Conservation (phyloP, 2,329 filamentous ascomycete genomes). For the Lojkania enalia region DNA sequence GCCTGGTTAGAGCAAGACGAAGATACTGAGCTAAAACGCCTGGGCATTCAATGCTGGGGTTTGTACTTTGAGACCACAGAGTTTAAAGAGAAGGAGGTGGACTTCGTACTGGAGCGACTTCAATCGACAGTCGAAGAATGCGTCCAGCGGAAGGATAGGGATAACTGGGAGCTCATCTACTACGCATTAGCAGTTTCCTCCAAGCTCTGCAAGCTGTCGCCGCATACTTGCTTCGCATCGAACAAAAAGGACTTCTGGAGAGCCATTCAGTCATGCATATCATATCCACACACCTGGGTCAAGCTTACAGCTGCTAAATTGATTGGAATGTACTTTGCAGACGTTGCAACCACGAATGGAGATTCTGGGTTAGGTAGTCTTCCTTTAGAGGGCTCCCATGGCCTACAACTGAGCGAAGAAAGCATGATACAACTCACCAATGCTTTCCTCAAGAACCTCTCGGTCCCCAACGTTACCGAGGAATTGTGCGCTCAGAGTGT, state of each 20-base stretch:
- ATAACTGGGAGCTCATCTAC: constrained; percentile 73
- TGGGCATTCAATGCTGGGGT: constrained; percentile 78
- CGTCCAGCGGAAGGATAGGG: constrained; percentile 54
- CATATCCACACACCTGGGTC: constrained; percentile 72
- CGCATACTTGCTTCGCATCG: constrained; percentile 64
- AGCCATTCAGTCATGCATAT: constrained; percentile 68
- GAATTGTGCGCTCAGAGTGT: constrained; percentile 76
- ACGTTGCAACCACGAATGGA: constrained; percentile 70
- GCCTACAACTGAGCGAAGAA: constrained; percentile 66
- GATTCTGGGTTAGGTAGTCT: constrained; percentile 57
- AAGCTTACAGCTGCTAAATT: constrained; percentile 77
- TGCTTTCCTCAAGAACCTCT: constrained; percentile 62
- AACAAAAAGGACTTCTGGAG: constrained; percentile 70
- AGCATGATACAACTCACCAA: constrained; percentile 64
- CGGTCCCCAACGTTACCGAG: constrained; percentile 67
- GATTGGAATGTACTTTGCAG: constrained; percentile 74
- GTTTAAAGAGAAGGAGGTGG: constrained; percentile 66
- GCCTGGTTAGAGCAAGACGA: constrained; percentile 77
- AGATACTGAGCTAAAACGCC: constrained; percentile 69
- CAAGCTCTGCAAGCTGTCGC: constrained; percentile 68
- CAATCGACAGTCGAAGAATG: constrained; percentile 58
- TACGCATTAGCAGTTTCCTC: constrained; percentile 71
- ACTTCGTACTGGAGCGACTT: constrained; percentile 58
- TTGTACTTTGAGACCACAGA: constrained; percentile 77
- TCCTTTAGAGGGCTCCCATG: constrained; percentile 70